Conservation (phyloP, 345 rosid species). For the Mercurialis annua region DNA sequence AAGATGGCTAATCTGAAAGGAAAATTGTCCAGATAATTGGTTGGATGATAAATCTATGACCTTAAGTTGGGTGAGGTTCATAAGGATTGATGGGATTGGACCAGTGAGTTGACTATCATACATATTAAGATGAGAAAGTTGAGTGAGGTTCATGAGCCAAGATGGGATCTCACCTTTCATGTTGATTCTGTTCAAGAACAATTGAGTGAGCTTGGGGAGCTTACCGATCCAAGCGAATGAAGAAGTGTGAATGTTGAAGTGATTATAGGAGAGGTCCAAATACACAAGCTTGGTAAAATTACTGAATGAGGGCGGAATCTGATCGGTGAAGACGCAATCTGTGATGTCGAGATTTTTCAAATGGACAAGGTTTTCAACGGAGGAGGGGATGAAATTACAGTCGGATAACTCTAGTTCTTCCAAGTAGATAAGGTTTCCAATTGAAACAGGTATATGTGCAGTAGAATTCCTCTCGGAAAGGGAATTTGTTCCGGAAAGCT, state of each 20-base stretch:
- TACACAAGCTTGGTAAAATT: slow-evolving; percentile 18
- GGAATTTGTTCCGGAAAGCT: background rate
- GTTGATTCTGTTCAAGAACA: background rate
- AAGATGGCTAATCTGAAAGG: background rate
- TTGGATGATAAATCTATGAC: background rate
- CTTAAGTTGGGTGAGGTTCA: background rate
- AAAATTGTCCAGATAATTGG: background rate
- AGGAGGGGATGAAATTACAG: too few species aligned
- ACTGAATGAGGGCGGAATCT: slow-evolving; percentile 21
- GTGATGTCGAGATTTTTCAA: too few species aligned
- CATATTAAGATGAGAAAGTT: slow-evolving; percentile 1
- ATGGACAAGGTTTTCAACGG: too few species aligned
- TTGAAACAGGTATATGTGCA: background rate
- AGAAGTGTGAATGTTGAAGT: background rate
- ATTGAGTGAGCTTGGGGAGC: background rate
- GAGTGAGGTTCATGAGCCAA: slow-evolving; percentile 14
- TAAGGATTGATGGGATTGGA: background rate
- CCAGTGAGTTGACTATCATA: background rate
- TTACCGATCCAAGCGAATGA: background rate
- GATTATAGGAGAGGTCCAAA: background rate
- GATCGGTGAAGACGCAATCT: slow-evolving; percentile 14
- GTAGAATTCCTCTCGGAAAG: too few species aligned
- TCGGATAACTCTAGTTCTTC: background rate
- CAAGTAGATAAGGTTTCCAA: background rate
- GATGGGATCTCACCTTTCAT: slow-evolving; percentile 16